A percentile compares a stretch with the other conserved stretches of the same genome.
Conservation (phyloP, 2,329 filamentous ascomycete species). For the Verticillium zaregamsianum region DNA sequence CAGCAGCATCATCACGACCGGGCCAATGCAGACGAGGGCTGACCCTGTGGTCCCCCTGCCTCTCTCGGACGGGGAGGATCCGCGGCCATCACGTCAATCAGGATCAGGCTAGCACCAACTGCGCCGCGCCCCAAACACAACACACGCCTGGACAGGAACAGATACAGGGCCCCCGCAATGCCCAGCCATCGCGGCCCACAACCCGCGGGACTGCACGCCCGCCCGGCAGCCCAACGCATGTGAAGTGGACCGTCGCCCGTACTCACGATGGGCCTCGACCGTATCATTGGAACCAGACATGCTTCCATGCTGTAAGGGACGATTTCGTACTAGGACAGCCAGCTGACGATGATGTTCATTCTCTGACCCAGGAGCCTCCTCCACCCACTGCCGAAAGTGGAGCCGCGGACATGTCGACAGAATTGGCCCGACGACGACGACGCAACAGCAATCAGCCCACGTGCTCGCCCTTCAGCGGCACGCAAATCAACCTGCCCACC, state of each 20-base stretch:
- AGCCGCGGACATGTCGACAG: background rate
- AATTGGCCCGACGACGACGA: background rate
- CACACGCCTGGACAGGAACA: background rate
- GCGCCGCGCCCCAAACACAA: background rate
- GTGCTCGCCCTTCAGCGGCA: slow-evolving; percentile 25
- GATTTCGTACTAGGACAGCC: background rate
- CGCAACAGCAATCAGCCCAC: background rate
- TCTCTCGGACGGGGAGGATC: background rate
- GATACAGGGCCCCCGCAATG: background rate
- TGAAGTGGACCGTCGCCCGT: background rate
- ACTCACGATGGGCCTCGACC: background rate
- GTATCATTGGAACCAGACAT: background rate
- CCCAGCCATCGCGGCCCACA: background rate
- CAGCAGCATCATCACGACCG: no score
- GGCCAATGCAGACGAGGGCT: no score
- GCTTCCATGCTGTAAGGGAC: background rate
- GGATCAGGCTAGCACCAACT: background rate
- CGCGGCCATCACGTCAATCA: background rate
- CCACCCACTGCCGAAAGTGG: background rate
- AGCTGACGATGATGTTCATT: background rate
- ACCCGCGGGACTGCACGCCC: background rate
- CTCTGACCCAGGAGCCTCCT: background rate
- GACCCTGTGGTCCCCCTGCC: background rate
- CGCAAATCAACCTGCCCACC: slow-evolving; percentile 39
- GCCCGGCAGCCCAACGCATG: background rate